phyloP scores from a whole-genome alignment of 2,329 filamentous ascomycete genomes.

The Ophiosphaerella narmari region DNA sequence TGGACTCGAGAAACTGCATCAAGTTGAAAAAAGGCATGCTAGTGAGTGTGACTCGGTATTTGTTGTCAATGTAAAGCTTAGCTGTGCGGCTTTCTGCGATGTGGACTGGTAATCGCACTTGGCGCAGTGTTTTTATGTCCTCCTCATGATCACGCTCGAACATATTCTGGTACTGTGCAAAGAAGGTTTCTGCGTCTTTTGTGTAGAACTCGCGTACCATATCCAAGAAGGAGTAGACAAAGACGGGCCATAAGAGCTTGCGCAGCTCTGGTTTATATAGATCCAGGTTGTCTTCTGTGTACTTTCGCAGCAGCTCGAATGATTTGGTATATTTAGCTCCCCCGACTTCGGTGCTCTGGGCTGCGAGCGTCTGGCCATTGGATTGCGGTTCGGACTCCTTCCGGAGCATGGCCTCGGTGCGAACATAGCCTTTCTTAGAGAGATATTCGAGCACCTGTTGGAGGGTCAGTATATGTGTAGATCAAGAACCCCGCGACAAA shows the following conservation, averaged over 20 bases:
- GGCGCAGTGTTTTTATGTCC: conserved; percentile 75
- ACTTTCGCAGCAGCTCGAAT: conserved; percentile 74
- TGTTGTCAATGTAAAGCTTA: conserved; percentile 81
- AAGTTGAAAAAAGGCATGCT: conserved; percentile 80
- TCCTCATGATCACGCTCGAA: conserved; percentile 82
- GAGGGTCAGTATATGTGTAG: conserved; percentile 6
- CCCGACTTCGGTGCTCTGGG: conserved; percentile 67
- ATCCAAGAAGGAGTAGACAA: conserved; percentile 89
- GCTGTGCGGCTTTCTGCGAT: conserved; percentile 76
- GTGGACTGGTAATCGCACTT: conserved; percentile 77
- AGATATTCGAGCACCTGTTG: conserved; percentile 87
- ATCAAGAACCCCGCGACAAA: background rate
- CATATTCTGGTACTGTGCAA: conserved; percentile 66
- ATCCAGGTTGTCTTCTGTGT: conserved; percentile 90
- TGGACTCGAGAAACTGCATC: conserved; percentile 87
- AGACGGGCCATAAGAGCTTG: conserved; percentile 89
- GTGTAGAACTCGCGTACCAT: conserved; percentile 74
- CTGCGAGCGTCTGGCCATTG: conserved; percentile 75
- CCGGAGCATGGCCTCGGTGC: conserved; percentile 89
- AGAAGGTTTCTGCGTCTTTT: conserved; percentile 74
- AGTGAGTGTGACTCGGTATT: conserved; percentile 89
- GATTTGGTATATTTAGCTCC: conserved; percentile 78
- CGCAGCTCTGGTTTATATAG: conserved; percentile 89
- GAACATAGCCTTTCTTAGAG: conserved; percentile 90
- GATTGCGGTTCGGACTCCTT: conserved; percentile 87